Percentiles rank a stretch among this genome's conserved stretches.
phyloP scores from a whole-genome alignment of 768 basidiomycete genomes.

The Boletus patriciae region DNA sequence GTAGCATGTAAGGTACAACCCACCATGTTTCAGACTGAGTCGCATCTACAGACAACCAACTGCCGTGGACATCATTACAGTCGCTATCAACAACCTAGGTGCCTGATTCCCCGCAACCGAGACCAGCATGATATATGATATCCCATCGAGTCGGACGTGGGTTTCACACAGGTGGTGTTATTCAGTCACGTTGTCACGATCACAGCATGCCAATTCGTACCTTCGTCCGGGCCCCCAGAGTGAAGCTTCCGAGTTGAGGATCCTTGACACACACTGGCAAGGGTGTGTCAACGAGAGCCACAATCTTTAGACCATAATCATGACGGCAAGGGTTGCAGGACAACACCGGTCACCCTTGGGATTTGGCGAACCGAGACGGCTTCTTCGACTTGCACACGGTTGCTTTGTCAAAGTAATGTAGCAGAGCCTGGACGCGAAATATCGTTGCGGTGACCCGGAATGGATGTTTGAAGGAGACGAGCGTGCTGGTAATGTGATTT shows the following conservation, averaged over 20 bases:
- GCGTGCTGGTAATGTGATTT: constrained; percentile 81
- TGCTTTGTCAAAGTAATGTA: constrained; percentile 97
- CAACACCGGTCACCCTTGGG: constrained; percentile 48
- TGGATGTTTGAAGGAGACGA: neutral
- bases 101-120: neutral
- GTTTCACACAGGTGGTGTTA: constrained; percentile 28
- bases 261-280: constrained; percentile 88
- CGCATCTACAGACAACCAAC: too few species aligned
- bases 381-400: constrained; percentile 95
- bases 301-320: constrained; percentile 73
- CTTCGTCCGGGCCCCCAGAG: constrained; percentile 96
- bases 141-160: neutral
- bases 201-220: constrained; percentile 35
- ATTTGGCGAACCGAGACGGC: constrained; percentile 96
- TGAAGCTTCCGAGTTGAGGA: constrained; percentile 95
- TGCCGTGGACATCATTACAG: too few species aligned
- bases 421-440: constrained; percentile 57
- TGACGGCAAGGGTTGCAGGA: neutral
- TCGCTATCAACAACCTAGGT: neutral
- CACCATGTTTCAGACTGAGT: too few species aligned
- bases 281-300: constrained; percentile 82
- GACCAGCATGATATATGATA: too few species aligned
- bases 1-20: too few species aligned
- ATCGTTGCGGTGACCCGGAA: neutral
- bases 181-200: constrained; percentile 61